A percentile compares a stretch with the other conserved stretches of the same genome.
Conservation (phyloP, 176 grass and related monocot genomes). For the Carex cristatella region DNA sequence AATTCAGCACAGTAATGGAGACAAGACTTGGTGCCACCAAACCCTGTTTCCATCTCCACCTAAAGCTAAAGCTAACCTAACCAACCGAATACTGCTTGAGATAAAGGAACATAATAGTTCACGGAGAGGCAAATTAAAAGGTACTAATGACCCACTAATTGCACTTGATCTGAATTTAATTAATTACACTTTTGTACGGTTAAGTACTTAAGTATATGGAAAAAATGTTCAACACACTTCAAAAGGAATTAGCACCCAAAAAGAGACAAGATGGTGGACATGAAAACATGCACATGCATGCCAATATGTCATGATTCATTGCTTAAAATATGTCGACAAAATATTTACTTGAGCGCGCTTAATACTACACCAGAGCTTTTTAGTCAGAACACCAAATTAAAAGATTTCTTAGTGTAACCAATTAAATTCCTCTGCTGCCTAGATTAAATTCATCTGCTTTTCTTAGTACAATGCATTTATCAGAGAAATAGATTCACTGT, state of each 20-base stretch:
- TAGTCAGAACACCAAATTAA: no score
- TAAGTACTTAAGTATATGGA: constrained; percentile 6
- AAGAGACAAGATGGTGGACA: not conserved
- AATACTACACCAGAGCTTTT: not conserved
- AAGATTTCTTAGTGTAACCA: no score
- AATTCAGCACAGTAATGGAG: constrained; percentile 5
- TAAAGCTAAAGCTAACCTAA: not conserved
- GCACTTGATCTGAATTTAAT: not conserved
- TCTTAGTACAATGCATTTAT: no score
- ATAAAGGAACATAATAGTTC: not conserved
- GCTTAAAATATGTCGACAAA: not conserved
- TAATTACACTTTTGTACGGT: constrained; percentile 4
- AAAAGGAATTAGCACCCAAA: not conserved
- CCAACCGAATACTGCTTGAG: not conserved
- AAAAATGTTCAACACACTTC: not conserved
- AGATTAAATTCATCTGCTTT: no score
- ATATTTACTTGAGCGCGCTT: not conserved
- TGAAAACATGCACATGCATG: not conserved
- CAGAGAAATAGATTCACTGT: no score
- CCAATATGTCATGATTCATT: not conserved
- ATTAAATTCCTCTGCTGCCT: no score
- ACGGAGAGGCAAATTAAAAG: not conserved
- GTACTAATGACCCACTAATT: constrained; percentile 15
- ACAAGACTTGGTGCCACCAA: constrained; percentile 2
- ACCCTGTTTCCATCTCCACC: not conserved